Evolutionary conservation across 1,284 basidiomycete species (phyloP).

Genomic region (Irpex rosettiformis): DNA sequence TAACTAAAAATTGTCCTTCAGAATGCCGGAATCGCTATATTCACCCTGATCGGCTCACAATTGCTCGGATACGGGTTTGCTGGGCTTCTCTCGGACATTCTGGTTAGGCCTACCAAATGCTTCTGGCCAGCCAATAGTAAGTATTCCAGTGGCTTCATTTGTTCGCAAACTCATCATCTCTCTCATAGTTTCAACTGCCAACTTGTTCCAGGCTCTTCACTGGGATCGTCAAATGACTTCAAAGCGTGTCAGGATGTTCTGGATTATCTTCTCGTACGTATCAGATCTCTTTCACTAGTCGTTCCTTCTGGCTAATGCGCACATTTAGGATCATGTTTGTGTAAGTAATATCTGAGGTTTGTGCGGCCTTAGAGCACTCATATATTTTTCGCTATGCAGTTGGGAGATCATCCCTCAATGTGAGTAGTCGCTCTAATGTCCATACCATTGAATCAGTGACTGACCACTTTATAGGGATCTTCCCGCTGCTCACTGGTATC

Average conservation of each 20-base stretch:
- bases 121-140: slow-evolving; percentile 30
- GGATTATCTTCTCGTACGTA: slow-evolving; percentile 27
- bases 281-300: slow-evolving; percentile 6
- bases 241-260: slow-evolving; percentile 31
- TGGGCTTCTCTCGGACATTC: slow-evolving; percentile 27
- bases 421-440: slow-evolving; percentile 31
- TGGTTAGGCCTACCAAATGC: slow-evolving; percentile 30
- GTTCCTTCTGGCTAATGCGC: background rate
- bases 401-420: slow-evolving; percentile 47
- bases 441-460: background rate
- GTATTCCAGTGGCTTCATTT: background rate
- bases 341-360: background rate
- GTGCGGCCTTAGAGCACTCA: background rate
- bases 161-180: background rate
- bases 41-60: slow-evolving; percentile 31
- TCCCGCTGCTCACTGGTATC: slow-evolving; percentile 41
- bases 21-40: slow-evolving; percentile 30
- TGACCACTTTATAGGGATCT: slow-evolving; percentile 23
- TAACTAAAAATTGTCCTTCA: slow-evolving; percentile 3
- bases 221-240: slow-evolving; percentile 31
- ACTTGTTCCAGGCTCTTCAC: slow-evolving; percentile 31
- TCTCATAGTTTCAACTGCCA: slow-evolving; percentile 25
- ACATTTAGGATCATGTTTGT: slow-evolving; percentile 10
- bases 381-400: slow-evolving; percentile 18
- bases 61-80: slow-evolving; percentile 31